Percentiles rank a stretch among this genome's conserved stretches.
These are phyloP conservation scores for Hippophae gyantsensis DNA, from an alignment of 306 rosid genomes.

Conservation along the genomic window DNA sequence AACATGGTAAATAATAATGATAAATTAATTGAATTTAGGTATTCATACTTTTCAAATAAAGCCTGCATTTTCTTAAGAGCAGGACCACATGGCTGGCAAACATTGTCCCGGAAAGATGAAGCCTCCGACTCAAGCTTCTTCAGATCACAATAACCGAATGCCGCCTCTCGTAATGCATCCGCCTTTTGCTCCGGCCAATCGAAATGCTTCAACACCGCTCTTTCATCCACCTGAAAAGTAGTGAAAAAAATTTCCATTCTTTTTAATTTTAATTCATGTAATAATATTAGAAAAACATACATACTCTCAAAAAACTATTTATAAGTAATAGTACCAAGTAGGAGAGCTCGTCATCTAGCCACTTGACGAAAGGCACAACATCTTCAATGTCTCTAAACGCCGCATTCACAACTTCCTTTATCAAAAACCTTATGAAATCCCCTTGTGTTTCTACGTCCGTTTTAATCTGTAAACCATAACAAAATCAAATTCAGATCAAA, in stretches of 20 bases:
- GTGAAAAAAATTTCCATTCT: too few relatives aligned
- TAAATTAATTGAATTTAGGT: too few relatives aligned
- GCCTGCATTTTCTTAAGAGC: slow-evolving; percentile 97
- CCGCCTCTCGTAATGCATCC: slow-evolving; percentile 91
- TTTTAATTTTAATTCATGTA: neutral
- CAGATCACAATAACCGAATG: slow-evolving; percentile 78
- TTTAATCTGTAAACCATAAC: slow-evolving; percentile 54
- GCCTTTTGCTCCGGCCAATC: slow-evolving; percentile 98
- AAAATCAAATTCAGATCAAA: neutral
- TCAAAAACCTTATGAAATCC: slow-evolving; percentile 77
- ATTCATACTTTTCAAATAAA: slow-evolving; percentile 58
- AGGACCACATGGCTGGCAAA: slow-evolving; percentile 71
- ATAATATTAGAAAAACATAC: too few relatives aligned
- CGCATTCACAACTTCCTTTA: slow-evolving; percentile 84
- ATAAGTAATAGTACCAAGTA: slow-evolving; percentile 39
- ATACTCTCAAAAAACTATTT: neutral
- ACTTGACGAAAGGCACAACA: slow-evolving; percentile 89
- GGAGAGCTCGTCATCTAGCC: slow-evolving; percentile 97
- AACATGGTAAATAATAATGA: neutral
- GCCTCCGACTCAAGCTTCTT: slow-evolving; percentile 89
- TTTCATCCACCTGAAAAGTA: slow-evolving; percentile 70
- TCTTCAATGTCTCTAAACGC: slow-evolving; percentile 72
- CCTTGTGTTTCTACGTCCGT: slow-evolving; percentile 96
- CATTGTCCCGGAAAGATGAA: slow-evolving; percentile 60
- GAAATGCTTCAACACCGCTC: slow-evolving; percentile 95